Evolutionary conservation across 805 yeast genomes (phyloP), one percentile per base, ranked within the genome.

Genomic region (Saitoella complicata): DNA sequence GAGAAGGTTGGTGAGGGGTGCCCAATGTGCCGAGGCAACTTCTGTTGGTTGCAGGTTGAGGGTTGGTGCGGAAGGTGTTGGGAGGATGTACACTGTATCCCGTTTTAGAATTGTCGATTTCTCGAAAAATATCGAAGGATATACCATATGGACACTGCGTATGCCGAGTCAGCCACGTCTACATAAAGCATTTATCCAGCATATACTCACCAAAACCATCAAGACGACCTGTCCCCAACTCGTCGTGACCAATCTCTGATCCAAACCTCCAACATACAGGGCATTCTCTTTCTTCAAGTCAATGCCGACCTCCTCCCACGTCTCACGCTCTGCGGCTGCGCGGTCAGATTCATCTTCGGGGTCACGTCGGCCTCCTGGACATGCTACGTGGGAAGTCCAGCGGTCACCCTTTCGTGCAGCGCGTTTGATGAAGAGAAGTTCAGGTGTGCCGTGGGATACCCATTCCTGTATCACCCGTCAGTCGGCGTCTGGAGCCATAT

Each of bases 301-400:
- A 4, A 64, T 43, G 6, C 68, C 68, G 12, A 64, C 65, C 44
- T 64, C 68, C 47, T 64, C 68, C 5, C 8, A 31, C 1, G 68
- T 52, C 43, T 64, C 68, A 4, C 68, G 56, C 10, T 55, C 49
- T 0, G 68, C 67, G 0, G 65, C 54, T 33, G 57, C 61, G 5
- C 55, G 38, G 40, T 59, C 62, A 29, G 57, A 52, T 5, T 49
- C 54, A 42, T 63, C 68, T 2, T 51, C 58, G 2, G 57, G 53
- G 34, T 64, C 67, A 5, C 60, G 52, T n/a, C 58, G 51, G 7
- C 68, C 68, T 2, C 68, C 68, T 48, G 68, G 68, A 1, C 64
- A 43, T 2, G 67, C 68, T 38, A 64, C 55, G 46, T 64, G 68
- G 10, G 64, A 64, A 6, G 67, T 62, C 68, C 68, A 64, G 11